These are phyloP conservation scores for Calcarisporium arbuscula DNA, from an alignment of 2,329 filamentous ascomycete species.

Conservation along the genomic window DNA sequence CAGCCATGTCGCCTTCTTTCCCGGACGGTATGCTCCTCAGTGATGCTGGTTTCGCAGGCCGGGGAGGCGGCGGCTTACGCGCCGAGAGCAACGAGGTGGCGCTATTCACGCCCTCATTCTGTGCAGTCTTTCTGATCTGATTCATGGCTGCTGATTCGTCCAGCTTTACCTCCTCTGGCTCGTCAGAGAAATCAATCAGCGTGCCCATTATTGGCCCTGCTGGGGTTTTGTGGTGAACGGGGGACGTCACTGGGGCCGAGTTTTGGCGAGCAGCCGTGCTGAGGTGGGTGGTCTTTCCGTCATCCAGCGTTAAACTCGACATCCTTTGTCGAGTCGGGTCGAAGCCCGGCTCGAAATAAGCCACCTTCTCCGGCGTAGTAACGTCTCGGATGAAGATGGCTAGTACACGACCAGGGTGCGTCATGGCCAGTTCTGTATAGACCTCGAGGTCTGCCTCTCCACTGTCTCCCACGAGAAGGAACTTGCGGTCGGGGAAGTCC, in stretches of 20 bases:
- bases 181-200: slow-evolving; percentile 55
- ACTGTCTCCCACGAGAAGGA: slow-evolving; percentile 89
- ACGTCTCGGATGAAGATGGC: slow-evolving; percentile 95
- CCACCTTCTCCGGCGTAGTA: slow-evolving; percentile 64
- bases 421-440: slow-evolving; percentile 85
- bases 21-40: slow-evolving; percentile 39
- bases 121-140: slow-evolving; percentile 19
- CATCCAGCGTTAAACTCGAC: slow-evolving; percentile 19
- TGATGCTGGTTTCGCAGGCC: slow-evolving; percentile 51
- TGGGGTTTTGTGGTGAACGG: slow-evolving; percentile 17
- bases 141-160: slow-evolving; percentile 27
- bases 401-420: slow-evolving; percentile 75
- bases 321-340: slow-evolving; percentile 20
- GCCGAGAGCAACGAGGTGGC: slow-evolving; percentile 23
- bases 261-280: slow-evolving; percentile 21
- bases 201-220: slow-evolving; percentile 44
- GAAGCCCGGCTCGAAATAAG: slow-evolving; percentile 68
- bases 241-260: slow-evolving; percentile 13
- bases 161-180: slow-evolving; percentile 33
- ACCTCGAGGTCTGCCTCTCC: slow-evolving; percentile 96
- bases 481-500: slow-evolving; percentile 85
- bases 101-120: slow-evolving; percentile 16
- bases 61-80: slow-evolving; percentile 41
- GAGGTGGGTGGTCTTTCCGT: slow-evolving; percentile 9
- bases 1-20: too few relatives aligned